phyloP scores from a whole-genome alignment of 2,329 filamentous ascomycete species.

The Fusarium sororula region DNA sequence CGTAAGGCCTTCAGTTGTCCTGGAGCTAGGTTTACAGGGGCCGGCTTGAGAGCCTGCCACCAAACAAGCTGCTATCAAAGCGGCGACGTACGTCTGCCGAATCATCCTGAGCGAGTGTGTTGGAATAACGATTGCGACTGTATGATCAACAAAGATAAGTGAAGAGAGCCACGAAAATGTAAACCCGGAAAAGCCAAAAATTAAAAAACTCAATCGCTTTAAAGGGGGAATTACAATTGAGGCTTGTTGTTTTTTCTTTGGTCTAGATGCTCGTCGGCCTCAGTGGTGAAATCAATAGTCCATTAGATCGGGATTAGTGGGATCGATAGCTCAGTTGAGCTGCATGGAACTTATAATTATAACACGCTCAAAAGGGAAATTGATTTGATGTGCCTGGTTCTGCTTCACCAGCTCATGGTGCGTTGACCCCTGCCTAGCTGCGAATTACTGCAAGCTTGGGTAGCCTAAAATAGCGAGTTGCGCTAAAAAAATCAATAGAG shows the following conservation, averaged over 20 bases:
- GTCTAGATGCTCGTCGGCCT: background rate
- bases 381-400: background rate
- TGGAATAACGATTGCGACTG: no score
- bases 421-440: background rate
- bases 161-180: background rate
- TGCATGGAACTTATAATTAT: background rate
- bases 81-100: background rate
- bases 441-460: no score
- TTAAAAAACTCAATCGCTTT: background rate
- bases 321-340: background rate
- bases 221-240: background rate
- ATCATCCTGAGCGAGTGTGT: background rate
- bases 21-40: background rate
- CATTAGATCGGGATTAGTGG: background rate
- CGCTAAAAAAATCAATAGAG: background rate
- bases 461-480: background rate
- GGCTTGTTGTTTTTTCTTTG: background rate
- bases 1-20: background rate
- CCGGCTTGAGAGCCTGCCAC: background rate
- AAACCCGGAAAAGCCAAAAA: no score
- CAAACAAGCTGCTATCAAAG: background rate
- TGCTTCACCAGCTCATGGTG: background rate
- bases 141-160: accelerated
- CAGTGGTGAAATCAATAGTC: background rate
- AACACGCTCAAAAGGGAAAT: background rate